Conservation (phyloP, 2,329 filamentous ascomycete genomes). For the Daldinia sp. region DNA sequence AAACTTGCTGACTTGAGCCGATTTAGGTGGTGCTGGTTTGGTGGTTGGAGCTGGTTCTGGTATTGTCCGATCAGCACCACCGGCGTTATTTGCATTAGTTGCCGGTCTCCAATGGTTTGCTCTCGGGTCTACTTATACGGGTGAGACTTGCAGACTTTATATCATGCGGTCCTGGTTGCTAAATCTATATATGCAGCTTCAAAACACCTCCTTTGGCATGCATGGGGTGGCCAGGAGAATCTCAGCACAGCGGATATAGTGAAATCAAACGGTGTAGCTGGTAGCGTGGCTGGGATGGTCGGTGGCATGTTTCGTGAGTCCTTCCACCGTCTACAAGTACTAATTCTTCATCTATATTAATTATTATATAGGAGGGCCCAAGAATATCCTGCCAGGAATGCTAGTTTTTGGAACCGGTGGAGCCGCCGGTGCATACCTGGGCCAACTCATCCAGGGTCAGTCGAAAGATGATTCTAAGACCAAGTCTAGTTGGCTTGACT, state of each 20-base stretch:
- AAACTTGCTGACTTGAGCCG: conserved; percentile 41
- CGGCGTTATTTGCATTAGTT: conserved; percentile 77
- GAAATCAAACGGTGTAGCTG: conserved; percentile 76
- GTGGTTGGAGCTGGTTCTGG: conserved; percentile 76
- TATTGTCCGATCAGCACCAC: conserved; percentile 75
- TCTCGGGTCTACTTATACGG: conserved; percentile 81
- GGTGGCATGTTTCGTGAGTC: conserved; percentile 67
- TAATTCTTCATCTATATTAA: conserved; percentile 25
- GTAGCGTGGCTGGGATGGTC: conserved; percentile 74
- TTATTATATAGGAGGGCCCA: conserved; percentile 60
- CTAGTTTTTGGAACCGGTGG: conserved; percentile 61
- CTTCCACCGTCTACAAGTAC: background rate
- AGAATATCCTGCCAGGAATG: conserved; percentile 65
- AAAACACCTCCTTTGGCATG: conserved; percentile 60
- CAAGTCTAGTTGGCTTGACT: conserved; percentile 60
- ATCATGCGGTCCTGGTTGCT: conserved; percentile 17
- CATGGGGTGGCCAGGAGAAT: conserved; percentile 64
- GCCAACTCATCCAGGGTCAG: conserved; percentile 36
- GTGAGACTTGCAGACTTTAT: conserved; percentile 57
- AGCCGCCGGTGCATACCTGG: conserved; percentile 52
- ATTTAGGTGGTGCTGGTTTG: conserved; percentile 67
- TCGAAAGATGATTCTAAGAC: conserved; percentile 35
- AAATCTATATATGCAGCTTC: conserved; percentile 57
- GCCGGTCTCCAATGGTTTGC: conserved; percentile 85
- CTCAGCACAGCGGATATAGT: conserved; percentile 70